Conservation (phyloP, 495 filamentous ascomycete species). For the Penicillium silybi region DNA sequence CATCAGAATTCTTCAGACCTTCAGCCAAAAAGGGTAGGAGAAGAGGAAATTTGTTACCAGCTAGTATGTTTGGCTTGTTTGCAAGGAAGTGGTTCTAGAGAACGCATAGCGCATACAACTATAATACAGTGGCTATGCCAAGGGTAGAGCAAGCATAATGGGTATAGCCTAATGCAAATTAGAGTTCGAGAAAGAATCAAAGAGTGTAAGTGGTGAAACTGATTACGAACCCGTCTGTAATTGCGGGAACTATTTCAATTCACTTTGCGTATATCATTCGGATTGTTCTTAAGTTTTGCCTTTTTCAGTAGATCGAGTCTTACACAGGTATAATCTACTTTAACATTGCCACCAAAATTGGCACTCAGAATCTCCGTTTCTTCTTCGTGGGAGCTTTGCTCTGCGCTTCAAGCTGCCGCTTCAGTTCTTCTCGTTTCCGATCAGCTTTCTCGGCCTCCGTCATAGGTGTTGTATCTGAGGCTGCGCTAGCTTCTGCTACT, state of each 20-base stretch:
- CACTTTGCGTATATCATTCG: neutral
- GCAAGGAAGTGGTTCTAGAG: too few species aligned
- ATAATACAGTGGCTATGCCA: too few species aligned
- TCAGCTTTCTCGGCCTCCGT: conserved; percentile 54
- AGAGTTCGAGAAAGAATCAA: too few species aligned
- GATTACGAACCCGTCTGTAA: neutral
- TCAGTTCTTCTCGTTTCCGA: conserved; percentile 59
- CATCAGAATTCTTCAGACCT: too few species aligned
- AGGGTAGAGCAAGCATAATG: too few species aligned
- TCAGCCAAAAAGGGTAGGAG: too few species aligned
- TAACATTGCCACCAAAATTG: neutral
- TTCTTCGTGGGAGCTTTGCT: conserved; percentile 61
- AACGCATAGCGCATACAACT: too few species aligned
- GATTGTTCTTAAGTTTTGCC: neutral
- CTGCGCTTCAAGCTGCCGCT: conserved; percentile 60
- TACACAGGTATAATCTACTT: neutral
- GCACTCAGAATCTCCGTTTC: conserved; percentile 59
- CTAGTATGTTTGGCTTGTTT: too few species aligned
- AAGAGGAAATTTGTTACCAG: too few species aligned
- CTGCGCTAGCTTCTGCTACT: neutral
- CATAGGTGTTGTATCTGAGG: conserved; percentile 18
- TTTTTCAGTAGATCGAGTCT: neutral
- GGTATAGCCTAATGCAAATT: too few species aligned
- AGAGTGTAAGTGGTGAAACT: too few species aligned
- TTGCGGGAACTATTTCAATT: neutral